A percentile compares a stretch with the other conserved stretches of the same genome.
Conservation (phyloP, 305 asterid genomes). For the Fraxinus nigra region DNA sequence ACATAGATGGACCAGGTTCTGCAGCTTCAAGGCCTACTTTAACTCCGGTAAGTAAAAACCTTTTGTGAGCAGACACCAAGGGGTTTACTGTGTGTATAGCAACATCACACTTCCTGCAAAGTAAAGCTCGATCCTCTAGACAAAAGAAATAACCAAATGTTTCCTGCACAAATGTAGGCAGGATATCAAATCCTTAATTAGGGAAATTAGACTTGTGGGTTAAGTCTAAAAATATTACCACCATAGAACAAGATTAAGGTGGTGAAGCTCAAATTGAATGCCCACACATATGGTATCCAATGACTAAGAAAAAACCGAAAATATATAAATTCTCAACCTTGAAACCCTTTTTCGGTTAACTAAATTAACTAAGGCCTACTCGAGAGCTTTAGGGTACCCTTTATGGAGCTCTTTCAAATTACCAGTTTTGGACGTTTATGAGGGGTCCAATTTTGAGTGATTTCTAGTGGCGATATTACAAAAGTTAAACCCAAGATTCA, state of each 20-base stretch:
- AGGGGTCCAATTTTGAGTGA: too few species aligned
- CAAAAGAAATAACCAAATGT: conserved; percentile 85
- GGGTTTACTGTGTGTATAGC: conserved; percentile 63
- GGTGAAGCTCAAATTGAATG: neutral
- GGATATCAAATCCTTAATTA: neutral
- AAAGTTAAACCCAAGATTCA: too few species aligned
- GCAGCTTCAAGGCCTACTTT: conserved; percentile 72
- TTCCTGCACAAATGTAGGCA: conserved; percentile 52
- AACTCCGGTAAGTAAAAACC: conserved; percentile 88
- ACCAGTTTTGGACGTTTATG: too few species aligned
- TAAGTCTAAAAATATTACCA: neutral
- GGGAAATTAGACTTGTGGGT: neutral
- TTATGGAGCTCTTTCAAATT: neutral
- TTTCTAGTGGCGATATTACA: too few species aligned
- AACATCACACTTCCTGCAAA: conserved; percentile 86
- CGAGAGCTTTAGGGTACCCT: too few species aligned
- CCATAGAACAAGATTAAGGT: neutral
- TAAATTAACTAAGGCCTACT: too few species aligned
- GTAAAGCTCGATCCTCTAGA: conserved; percentile 88
- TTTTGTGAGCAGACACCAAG: conserved; percentile 68
- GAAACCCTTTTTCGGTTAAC: neutral
- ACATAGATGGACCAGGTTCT: conserved; percentile 46
- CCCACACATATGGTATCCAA: neutral
- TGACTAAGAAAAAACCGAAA: neutral
- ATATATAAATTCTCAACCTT: neutral